Conservation (phyloP, 768 basidiomycete species). For the Megacollybia marginata region DNA sequence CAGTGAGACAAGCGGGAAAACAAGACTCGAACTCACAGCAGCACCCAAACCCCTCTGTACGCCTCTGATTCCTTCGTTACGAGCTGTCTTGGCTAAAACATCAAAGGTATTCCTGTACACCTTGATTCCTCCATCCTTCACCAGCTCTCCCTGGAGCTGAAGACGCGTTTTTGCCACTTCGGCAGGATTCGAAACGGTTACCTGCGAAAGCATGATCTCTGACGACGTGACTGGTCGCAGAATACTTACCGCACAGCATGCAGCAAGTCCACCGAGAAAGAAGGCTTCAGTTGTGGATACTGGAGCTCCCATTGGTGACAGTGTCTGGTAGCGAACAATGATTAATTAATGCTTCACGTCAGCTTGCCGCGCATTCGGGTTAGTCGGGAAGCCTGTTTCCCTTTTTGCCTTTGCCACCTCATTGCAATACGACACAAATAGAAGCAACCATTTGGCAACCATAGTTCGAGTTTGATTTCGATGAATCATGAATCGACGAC, state of each 20-base stretch:
- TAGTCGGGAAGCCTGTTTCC: no score
- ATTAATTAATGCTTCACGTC: no score
- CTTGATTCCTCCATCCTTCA: slow-evolving; percentile 56
- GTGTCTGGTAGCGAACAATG: no score
- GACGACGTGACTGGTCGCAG: neutral
- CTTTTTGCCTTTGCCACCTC: no score
- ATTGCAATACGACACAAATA: no score
- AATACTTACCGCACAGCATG: slow-evolving; percentile 73
- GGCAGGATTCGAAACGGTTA: slow-evolving; percentile 73
- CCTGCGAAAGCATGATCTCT: slow-evolving; percentile 31
- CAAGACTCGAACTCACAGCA: slow-evolving; percentile 51
- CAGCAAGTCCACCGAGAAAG: slow-evolving; percentile 84
- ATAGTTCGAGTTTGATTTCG: no score
- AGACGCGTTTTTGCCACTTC: slow-evolving; percentile 92
- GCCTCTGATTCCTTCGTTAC: slow-evolving; percentile 85
- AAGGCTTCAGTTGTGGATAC: slow-evolving; percentile 60
- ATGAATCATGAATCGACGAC: no score
- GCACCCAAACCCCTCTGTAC: slow-evolving; percentile 87
- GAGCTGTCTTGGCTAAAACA: slow-evolving; percentile 81
- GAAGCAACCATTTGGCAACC: no score
- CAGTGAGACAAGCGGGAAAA: neutral
- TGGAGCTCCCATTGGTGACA: no score
- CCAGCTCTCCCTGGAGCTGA: slow-evolving; percentile 93
- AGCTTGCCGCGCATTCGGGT: no score
- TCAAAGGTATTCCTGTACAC: slow-evolving; percentile 89